Evolutionary conservation across 2,329 filamentous ascomycete species (phyloP).

Genomic region (Xylaria sp.): DNA sequence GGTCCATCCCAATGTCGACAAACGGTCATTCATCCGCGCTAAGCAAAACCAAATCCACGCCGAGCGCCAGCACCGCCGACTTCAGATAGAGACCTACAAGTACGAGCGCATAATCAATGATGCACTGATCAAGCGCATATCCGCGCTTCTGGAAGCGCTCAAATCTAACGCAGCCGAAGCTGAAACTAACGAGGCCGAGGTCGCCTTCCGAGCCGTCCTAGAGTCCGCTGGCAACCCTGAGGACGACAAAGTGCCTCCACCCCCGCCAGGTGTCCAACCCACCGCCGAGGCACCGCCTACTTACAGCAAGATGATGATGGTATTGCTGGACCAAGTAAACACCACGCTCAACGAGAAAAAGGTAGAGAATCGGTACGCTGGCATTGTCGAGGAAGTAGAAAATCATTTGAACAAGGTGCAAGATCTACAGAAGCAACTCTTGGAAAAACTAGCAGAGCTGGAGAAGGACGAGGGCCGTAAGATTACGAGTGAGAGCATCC

Average conservation of each 20-base stretch:
- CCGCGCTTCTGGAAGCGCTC: constrained; percentile 78
- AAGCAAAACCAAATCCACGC: constrained; percentile 98
- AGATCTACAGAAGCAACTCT: constrained; percentile 79
- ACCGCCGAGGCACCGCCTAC: constrained; percentile 79
- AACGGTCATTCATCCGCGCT: constrained; percentile 96
- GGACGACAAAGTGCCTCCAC: constrained; percentile 78
- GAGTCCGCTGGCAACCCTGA: constrained; percentile 78
- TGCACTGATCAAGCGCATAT: constrained; percentile 86
- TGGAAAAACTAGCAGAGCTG: constrained; percentile 79
- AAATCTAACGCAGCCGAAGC: constrained; percentile 77
- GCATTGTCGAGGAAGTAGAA: constrained; percentile 82
- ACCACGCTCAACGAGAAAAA: constrained; percentile 82
- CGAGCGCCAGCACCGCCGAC: constrained; percentile 84
- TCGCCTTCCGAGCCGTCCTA: constrained; percentile 90
- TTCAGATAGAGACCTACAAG: constrained; percentile 89
- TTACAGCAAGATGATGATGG: constrained; percentile 98
- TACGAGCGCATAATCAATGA: constrained; percentile 96
- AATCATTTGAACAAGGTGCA: constrained; percentile 82
- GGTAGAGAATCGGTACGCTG: constrained; percentile 73
- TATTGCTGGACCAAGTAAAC: constrained; percentile 93
- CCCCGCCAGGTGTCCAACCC: constrained; percentile 82
- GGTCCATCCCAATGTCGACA: constrained; percentile 98
- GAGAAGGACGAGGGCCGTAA: constrained; percentile 87
- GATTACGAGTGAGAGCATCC: constrained; percentile 91
- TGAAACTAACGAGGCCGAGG: constrained; percentile 76